Percentiles rank a stretch among this genome's conserved stretches.
phyloP scores from a whole-genome alignment of 73 alveolate genomes.

The Paramecium sexaurelia region DNA sequence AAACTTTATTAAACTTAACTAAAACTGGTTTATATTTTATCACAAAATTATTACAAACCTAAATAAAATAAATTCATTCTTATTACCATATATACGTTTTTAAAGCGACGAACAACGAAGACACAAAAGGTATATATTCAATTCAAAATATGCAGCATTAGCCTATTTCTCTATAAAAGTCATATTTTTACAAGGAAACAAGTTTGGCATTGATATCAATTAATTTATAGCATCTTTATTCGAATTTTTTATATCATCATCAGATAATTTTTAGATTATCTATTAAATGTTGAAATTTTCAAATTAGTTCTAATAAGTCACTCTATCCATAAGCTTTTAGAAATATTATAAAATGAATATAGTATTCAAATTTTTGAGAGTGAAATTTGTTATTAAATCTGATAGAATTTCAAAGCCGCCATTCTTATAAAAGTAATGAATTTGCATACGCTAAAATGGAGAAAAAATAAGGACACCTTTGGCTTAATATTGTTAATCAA shows the following conservation, averaged over 20 bases:
- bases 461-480: background rate
- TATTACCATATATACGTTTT: constrained; percentile 24
- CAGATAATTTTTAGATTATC: background rate
- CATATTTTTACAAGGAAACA: background rate
- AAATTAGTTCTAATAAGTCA: background rate
- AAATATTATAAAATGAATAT: background rate
- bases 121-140: background rate
- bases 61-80: background rate
- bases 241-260: constrained; percentile 18
- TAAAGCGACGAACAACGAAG: background rate
- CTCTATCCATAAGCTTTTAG: background rate
- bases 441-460: constrained; percentile 27
- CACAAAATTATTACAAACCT: background rate
- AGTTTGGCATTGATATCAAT: background rate
- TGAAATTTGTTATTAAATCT: background rate
- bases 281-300: background rate
- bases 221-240: background rate
- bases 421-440: constrained; percentile 37
- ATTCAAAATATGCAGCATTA: background rate
- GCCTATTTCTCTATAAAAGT: background rate
- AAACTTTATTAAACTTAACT: background rate
- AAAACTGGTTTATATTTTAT: background rate
- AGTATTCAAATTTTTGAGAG: background rate
- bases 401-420: background rate
- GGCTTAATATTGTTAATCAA: background rate